These are phyloP conservation scores for Exutisphaerella laricina DNA, from an alignment of 2,329 filamentous ascomycete species.

Conservation along the genomic window DNA sequence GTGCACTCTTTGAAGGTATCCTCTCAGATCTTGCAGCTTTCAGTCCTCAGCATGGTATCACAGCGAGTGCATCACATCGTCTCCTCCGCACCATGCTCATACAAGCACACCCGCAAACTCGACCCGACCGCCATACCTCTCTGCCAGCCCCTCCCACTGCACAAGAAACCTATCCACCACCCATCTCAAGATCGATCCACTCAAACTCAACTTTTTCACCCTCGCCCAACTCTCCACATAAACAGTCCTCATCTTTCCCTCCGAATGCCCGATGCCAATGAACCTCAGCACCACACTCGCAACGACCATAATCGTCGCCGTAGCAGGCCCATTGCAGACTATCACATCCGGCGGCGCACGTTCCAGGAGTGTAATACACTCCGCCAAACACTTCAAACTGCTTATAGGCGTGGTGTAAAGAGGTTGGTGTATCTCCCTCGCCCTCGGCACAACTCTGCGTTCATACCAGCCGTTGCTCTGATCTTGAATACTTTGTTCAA, in stretches of 20 bases:
- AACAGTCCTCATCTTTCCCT: conserved; percentile 62
- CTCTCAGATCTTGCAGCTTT: too few species aligned
- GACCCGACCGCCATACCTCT: conserved; percentile 34
- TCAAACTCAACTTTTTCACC: conserved; percentile 74
- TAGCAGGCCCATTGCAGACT: conserved; percentile 83
- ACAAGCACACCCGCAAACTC: conserved; percentile 42
- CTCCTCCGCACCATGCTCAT: too few species aligned
- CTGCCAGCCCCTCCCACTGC: conserved; percentile 65
- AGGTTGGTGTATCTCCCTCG: conserved; percentile 75
- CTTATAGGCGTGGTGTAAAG: conserved; percentile 67
- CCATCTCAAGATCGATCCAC: conserved; percentile 66
- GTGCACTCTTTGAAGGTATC: too few species aligned
- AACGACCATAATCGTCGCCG: conserved; percentile 68
- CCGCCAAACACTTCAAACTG: conserved; percentile 58
- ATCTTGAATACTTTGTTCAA: conserved; percentile 47
- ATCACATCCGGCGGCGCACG: conserved; percentile 64
- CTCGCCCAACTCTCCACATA: conserved; percentile 94
- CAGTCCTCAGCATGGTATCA: too few species aligned
- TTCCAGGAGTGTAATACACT: conserved; percentile 54
- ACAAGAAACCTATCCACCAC: conserved; percentile 76
- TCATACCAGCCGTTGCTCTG: conserved; percentile 50
- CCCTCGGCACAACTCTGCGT: conserved; percentile 65
- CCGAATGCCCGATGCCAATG: conserved; percentile 36
- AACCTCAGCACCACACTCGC: conserved; percentile 54
- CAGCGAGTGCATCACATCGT: too few species aligned